Base-by-base conservation (phyloP, 148 eudicot species). In the Rhododendron williamsianum region DNA sequence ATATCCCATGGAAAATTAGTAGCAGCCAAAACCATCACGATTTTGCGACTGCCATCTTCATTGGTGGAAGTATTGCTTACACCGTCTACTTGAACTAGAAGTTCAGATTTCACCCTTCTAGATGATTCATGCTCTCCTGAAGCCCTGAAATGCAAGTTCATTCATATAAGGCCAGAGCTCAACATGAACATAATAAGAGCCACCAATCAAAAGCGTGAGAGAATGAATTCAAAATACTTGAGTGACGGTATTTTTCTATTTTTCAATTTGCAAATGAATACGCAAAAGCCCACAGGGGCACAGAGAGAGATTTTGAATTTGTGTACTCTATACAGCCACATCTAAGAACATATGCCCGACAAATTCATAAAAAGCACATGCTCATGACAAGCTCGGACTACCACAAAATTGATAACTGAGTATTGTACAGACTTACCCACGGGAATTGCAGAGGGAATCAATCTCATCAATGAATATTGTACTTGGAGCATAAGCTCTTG, bases 51-150 rank as follows among this genome's bases (percentile, higher is more conserved):
- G 25, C 93, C 93, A 72, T 97, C 99, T 93, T 97, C 99, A 85
- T 93, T 92, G 41, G 98, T 91, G 85, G 90, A 73, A 85, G 94
- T 91, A 84, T 90, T 92, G 89, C 88, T 97, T 27, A 94, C 99
- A 81, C 99, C 99, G 87, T 97, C 99, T 69, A 97, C 98, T 90
- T 97, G 99, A 88, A 97, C 99, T 84, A 97, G 95, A 84, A 97
- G 92, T 87, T 97, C 99, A 87, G 99, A 97, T 86, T 97, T 97
- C 78, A 97, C 99, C 89, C 99, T 94, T 87, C 99, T 92, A 18
- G 99, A 97, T 87, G 99, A 97, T 87, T 97, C 99, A 85, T 97
- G 99, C 88, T 97, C 99, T 78, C 99, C 99, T 49, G 99, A 97
- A 88, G 98, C 99, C 92, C 99, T 97, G 90, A 51, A 85, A 56